phyloP scores from a whole-genome alignment of 2,329 filamentous ascomycete genomes.

The Ophiostoma australiae region DNA sequence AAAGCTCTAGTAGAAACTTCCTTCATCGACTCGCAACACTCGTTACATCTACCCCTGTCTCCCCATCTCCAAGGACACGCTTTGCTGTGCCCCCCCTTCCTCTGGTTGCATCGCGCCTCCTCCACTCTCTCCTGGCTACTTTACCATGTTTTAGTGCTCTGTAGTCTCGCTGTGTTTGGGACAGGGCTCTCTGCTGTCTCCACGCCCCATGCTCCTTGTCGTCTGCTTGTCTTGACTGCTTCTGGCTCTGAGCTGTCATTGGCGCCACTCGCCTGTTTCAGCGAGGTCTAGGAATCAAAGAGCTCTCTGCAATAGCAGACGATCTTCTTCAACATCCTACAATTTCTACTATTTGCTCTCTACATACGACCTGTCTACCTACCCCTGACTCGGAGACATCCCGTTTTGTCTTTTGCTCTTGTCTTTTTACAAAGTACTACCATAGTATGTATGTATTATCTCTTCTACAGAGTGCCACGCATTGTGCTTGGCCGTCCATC shows the following conservation, averaged over 20 bases:
- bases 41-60: slow-evolving; percentile 7
- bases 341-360: background rate
- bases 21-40: background rate
- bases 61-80: slow-evolving; percentile 20
- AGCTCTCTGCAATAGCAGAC: background rate
- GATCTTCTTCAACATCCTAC: background rate
- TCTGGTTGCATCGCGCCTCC: slow-evolving; percentile 18
- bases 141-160: slow-evolving; percentile 9
- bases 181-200: background rate
- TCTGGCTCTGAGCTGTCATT: slow-evolving; percentile 25
- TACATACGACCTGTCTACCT: background rate
- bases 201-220: background rate
- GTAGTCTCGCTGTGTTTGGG: background rate
- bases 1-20: background rate
- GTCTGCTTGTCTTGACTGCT: slow-evolving; percentile 24
- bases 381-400: slow-evolving; percentile 13
- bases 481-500: background rate
- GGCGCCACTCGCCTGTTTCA: slow-evolving; percentile 36
- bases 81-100: background rate
- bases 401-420: background rate
- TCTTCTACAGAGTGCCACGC: too few species aligned
- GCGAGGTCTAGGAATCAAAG: background rate
- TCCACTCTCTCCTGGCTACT: slow-evolving; percentile 20
- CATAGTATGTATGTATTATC: too few species aligned
- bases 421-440: background rate